Percentiles rank a stretch among this genome's conserved stretches.
Conservation (phyloP, 805 yeast genomes). For the Myxozyma neglecta region DNA sequence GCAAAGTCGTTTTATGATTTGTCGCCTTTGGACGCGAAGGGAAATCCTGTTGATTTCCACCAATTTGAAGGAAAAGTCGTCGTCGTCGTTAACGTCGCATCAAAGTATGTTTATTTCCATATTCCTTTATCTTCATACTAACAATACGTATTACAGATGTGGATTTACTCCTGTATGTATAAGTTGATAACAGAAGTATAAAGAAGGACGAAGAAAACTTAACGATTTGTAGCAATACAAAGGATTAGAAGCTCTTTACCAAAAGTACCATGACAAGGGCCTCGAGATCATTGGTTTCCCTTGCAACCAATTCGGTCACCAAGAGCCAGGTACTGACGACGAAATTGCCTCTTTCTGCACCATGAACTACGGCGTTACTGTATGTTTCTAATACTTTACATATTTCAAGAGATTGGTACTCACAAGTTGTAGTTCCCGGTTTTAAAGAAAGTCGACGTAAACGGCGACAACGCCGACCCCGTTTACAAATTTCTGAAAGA, state of each 20-base stretch:
- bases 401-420: neutral
- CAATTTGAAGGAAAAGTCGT: conserved; percentile 77
- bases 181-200: too few species aligned
- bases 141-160: conserved; percentile 19
- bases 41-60: conserved; percentile 58
- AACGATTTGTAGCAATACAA: conserved; percentile 57
- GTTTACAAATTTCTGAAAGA: conserved; percentile 76
- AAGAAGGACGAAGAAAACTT: neutral
- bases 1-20: conserved; percentile 57
- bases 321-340: conserved; percentile 65
- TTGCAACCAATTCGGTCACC: conserved; percentile 86
- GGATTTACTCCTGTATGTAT: conserved; percentile 35
- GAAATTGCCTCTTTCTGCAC: conserved; percentile 71
- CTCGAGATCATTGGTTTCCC: conserved; percentile 80
- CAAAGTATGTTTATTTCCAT: conserved; percentile 54
- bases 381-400: neutral
- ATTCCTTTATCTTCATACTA: neutral
- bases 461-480: conserved; percentile 78
- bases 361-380: conserved; percentile 78
- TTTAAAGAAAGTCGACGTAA: conserved; percentile 82
- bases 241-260: conserved; percentile 67
- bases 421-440: conserved; percentile 62
- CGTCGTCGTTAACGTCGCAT: conserved; percentile 81
- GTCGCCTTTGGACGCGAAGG: conserved; percentile 60
- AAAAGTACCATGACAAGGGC: conserved; percentile 62